A percentile compares a stretch with the other conserved stretches of the same genome.
phyloP scores from a whole-genome alignment of 1,139 yeast genomes.

The Taiozyma onychis region DNA sequence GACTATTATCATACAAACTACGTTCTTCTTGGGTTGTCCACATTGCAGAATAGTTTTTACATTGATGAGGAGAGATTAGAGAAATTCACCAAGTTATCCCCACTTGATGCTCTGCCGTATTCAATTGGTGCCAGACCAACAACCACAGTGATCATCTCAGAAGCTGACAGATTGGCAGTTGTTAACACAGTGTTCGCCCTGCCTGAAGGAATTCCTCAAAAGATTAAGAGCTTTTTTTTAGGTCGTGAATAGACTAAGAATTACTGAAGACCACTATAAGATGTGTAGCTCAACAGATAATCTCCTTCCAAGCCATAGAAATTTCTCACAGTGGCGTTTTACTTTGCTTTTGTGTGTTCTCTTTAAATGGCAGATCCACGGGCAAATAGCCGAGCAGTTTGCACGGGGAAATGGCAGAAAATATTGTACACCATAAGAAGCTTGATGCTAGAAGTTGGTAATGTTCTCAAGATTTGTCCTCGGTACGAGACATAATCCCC shows the following conservation, averaged over 20 bases:
- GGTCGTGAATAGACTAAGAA: background rate
- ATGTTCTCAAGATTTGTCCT: background rate
- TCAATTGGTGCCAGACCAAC: constrained; percentile 22
- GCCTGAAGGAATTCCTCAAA: constrained; percentile 30
- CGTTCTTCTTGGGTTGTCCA: constrained; percentile 69
- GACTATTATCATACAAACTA: constrained; percentile 94
- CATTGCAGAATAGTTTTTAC: constrained; percentile 50
- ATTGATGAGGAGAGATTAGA: constrained; percentile 24
- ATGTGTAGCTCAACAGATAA: background rate
- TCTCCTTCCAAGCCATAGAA: background rate
- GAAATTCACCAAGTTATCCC: constrained; percentile 13
- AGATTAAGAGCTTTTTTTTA: constrained; percentile 3
- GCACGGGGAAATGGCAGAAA: background rate
- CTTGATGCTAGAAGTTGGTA: background rate
- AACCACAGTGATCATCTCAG: constrained; percentile 10
- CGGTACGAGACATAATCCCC: background rate
- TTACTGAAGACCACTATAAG: background rate
- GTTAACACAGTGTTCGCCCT: constrained; percentile 66
- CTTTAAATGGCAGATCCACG: background rate
- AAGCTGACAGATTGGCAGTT: constrained; percentile 25
- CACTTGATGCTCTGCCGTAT: constrained; percentile 24
- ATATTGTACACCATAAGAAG: background rate
- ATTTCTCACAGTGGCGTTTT: background rate
- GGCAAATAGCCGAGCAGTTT: background rate
- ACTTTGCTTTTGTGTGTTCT: background rate